Percentiles rank a stretch among this genome's conserved stretches.
These are phyloP conservation scores for Geotrichum histeridarum DNA, from an alignment of 1,139 yeast species.

Conservation along the genomic window DNA sequence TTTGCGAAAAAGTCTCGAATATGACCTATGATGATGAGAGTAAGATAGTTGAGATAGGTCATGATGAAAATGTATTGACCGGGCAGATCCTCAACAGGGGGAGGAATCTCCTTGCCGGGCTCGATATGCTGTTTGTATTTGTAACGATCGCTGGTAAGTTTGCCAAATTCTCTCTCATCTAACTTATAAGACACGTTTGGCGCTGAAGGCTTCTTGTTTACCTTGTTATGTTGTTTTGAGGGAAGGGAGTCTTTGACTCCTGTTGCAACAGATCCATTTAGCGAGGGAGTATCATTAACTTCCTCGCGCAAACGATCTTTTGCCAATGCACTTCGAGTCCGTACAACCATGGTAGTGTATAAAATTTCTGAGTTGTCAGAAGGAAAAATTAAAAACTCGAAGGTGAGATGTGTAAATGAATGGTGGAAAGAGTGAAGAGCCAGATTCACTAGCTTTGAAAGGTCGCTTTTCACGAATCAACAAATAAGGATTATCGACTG, in stretches of 20 bases:
- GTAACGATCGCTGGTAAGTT: conserved; percentile 17
- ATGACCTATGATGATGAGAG: conserved; percentile 83
- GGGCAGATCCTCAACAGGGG: conserved; percentile 51
- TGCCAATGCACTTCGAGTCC: not conserved
- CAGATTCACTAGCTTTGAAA: not conserved
- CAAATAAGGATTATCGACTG: not conserved
- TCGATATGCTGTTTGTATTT: conserved; percentile 14
- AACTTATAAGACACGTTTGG: conserved; percentile 9
- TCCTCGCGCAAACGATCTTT: conserved; percentile 1
- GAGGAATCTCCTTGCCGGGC: conserved; percentile 13
- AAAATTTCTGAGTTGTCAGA: too few species aligned
- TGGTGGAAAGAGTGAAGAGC: not conserved
- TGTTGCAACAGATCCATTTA: not conserved
- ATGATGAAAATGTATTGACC: conserved; percentile 72
- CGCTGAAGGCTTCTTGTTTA: not conserved
- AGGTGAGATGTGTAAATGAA: not conserved
- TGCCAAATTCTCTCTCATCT: conserved; percentile 20
- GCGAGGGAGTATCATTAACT: not conserved
- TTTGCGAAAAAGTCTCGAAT: conserved; percentile 83
- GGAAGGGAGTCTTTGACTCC: not conserved
- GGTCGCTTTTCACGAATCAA: conserved; percentile 1
- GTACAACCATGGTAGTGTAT: not conserved
- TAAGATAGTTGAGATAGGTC: conserved; percentile 78
- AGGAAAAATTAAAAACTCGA: not conserved
- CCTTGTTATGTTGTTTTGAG: not conserved